Evolutionary conservation across 225 moss, liverwort and hornwort species (phyloP).

Genomic region (Straminergon stramineum): DNA sequence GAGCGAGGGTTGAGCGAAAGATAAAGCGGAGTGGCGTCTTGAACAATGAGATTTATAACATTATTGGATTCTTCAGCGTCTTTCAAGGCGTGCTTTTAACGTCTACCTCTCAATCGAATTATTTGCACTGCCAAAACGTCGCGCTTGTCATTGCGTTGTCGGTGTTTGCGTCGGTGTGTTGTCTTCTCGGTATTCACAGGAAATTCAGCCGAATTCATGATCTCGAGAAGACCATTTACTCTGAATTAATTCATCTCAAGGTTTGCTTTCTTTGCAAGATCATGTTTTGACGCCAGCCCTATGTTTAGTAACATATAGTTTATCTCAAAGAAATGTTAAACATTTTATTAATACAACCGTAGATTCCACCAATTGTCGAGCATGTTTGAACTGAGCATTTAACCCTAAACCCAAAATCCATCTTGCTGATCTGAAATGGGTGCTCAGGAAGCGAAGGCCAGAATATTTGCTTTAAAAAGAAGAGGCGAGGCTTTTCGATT

Average conservation of each 20-base stretch:
- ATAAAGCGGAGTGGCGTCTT: not conserved
- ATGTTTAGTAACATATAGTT: not conserved
- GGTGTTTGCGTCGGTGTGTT: not conserved
- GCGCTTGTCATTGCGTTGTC: not conserved
- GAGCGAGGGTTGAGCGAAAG: not conserved
- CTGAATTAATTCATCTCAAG: not conserved
- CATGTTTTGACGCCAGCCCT: not conserved
- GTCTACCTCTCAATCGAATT: not conserved
- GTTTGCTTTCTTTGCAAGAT: not conserved
- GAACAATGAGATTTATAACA: constrained; percentile 1
- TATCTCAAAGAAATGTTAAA: not conserved
- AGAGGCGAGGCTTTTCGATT: not conserved
- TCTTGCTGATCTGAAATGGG: not conserved
- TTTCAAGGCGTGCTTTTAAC: constrained; percentile 10
- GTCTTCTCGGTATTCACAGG: not conserved
- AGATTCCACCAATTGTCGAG: not conserved
- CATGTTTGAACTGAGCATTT: not conserved
- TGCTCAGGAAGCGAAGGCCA: not conserved
- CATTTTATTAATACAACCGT: too few relatives aligned
- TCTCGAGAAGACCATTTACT: not conserved
- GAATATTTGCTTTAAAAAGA: not conserved
- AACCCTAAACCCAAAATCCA: not conserved
- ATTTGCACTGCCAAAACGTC: constrained; percentile 6
- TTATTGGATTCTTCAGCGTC: not conserved
- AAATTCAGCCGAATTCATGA: not conserved